Evolutionary conservation across 202 grass and related monocot genomes (phyloP), one percentile per base, ranked within the genome.

Genomic region (Musa balbisiana): DNA sequence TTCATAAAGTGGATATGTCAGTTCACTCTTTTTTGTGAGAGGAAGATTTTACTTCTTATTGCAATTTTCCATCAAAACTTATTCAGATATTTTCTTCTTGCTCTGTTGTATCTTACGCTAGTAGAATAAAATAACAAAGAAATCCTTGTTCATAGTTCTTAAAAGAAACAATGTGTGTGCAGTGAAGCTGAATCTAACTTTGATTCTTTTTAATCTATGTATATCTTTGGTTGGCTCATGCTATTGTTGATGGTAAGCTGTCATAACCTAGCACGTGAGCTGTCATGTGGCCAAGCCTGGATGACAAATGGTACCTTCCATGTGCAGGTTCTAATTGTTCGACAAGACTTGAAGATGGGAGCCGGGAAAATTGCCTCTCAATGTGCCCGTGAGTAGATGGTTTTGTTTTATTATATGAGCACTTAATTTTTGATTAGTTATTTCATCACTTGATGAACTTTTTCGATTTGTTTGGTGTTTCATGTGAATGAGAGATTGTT

Each of bases 331-430:
- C 85, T 98, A 76, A 72, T 98, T 0, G 94, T 98, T 67, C 86
- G 91, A 51, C 87, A 98, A 77, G 94, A 98, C 76, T 76, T 98
- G 73, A 98, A 89, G 84, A 98, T 98, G 94, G 83, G 91, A 23
- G 72, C 80, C 73, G 91, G 94, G 11, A 98, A 98, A 82, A 94
- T 98, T 82, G 91, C 94, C 1, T 94, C 94, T 78, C 94, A 98
- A 82, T 98, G 94, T 83, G 85, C 91, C 15, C 91, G 94, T 98
- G 91, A 93, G 94, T 74, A 76, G 43, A 74, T 68, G 9, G 68
- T 53, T 77, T 67, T 24, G 49, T n/a, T 70, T 49, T 64, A 65
- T 20, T 52, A 51, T 50, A 77, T 50, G 11, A 5, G 51, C 33
- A 43, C 27, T 73, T 79, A 9, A 70, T 11, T 3, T 67, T 27